A percentile compares a stretch with the other conserved stretches of the same genome.
Conservation (phyloP, 2,329 filamentous ascomycete genomes). For the Metarhizium sp. region DNA sequence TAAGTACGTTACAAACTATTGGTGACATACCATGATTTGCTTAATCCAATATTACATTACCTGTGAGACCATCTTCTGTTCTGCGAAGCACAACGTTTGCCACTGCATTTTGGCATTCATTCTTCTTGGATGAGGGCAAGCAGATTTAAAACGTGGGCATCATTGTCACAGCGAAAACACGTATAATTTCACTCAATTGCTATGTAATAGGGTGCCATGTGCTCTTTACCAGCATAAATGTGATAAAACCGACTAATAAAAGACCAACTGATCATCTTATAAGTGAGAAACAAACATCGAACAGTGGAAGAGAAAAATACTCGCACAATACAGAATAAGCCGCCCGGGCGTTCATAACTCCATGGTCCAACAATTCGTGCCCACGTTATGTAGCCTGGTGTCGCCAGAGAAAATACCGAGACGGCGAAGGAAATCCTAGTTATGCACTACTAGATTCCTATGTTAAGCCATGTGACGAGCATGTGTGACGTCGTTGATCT, state of each 20-base stretch:
- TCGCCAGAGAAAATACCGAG: neutral
- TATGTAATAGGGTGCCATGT: neutral
- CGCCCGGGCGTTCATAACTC: neutral
- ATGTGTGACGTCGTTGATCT: slow-evolving; percentile 22
- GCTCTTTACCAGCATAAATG: neutral
- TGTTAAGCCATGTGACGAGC: slow-evolving; percentile 9
- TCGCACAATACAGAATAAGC: neutral
- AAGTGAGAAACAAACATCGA: neutral
- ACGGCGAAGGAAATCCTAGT: neutral
- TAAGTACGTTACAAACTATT: too few species aligned
- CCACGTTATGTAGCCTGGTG: neutral
- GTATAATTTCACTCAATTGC: neutral
- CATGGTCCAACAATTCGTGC: neutral
- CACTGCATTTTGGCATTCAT: too few species aligned
- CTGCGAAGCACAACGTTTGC: too few species aligned
- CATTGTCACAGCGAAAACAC: neutral
- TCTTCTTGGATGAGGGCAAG: neutral
- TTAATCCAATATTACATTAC: too few species aligned
- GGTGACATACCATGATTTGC: too few species aligned
- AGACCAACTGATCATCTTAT: neutral
- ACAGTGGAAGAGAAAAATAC: neutral
- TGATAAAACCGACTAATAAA: slow-evolving; percentile 4
- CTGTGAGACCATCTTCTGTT: too few species aligned
- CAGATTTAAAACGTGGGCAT: neutral
- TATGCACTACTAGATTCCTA: slow-evolving; percentile 4